These are phyloP conservation scores for Aspergillus cavernicola DNA, from an alignment of 495 filamentous ascomycete species.

Conservation along the genomic window DNA sequence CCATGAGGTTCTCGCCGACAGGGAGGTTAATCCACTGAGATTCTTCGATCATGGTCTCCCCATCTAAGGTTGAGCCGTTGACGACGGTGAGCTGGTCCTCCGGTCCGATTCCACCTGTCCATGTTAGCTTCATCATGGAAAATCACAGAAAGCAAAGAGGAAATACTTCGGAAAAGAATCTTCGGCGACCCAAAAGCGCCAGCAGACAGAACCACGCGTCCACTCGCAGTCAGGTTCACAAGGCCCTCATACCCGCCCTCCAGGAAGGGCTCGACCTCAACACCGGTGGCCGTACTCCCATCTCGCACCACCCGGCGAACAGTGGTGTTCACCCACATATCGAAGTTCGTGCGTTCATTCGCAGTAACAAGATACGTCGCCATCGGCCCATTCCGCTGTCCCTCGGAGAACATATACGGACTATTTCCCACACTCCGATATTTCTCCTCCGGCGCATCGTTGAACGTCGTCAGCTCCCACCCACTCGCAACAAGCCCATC, in stretches of 20 bases:
- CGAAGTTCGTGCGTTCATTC: conserved; percentile 59
- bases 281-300: conserved; percentile 58
- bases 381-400: conserved; percentile 67
- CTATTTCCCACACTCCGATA: conserved; percentile 62
- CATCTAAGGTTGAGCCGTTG: conserved; percentile 31
- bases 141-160: not conserved
- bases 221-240: conserved; percentile 56
- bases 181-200: conserved; percentile 73
- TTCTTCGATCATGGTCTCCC: conserved; percentile 51
- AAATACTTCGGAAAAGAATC: conserved; percentile 48
- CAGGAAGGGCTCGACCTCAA: conserved; percentile 58
- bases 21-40: conserved; percentile 66
- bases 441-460: conserved; percentile 58
- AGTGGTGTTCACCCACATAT: conserved; percentile 59
- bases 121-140: not conserved
- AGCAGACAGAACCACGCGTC: conserved; percentile 64
- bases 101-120: conserved; percentile 50
- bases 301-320: conserved; percentile 63
- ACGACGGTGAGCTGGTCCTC: conserved; percentile 57
- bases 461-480: conserved; percentile 61
- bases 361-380: conserved; percentile 70
- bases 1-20: conserved; percentile 69
- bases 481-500: conserved; percentile 51
- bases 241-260: conserved; percentile 57
- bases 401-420: conserved; percentile 65